Evolutionary conservation across 73 alveolate genomes (phyloP), one percentile per base, ranked within the genome.

Genomic region (Tetrahymena thermophila): DNA sequence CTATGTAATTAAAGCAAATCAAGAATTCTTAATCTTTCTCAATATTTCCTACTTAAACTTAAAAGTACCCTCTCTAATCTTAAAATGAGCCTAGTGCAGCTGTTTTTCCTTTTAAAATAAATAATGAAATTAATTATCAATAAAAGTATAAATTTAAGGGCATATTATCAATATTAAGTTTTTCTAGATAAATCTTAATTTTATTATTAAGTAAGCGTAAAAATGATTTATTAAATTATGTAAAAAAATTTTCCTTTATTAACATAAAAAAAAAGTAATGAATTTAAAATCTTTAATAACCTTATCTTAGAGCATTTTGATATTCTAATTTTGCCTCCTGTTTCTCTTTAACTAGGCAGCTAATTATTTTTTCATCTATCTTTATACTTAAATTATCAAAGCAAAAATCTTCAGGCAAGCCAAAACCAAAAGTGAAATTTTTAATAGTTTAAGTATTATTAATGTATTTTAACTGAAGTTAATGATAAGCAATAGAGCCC

Each of bases 21-120:
- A 84, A 37, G 15, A 95, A 94, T n/a, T 95, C 95, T 21, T 96
- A 34, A 38, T 85, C 34, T 25, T 97, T 95, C n/a, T 97, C 97
- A 34, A 97, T 35, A 83, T 96, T 96, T 21, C 98, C 98, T 1
- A 97, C 40, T 85, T 93, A 94, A 31, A 96, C 40, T 83, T 94
- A 93, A n/a, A 96, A 43, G 44, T 96, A 15, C 56, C 95, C 97
- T 93, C 93, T 96, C 43, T 37, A 31, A 43, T 94, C 96, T 35
- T 97, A 34, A 42, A 56, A 93, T 4, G 84, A 85, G 4, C 97
- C 96, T 7, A 94, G 34, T 28, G 96, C 97, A 9, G 97, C 98
- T 17, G 97, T 95, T 43, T 71, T 71, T 19, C 89, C 89, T 71
- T 28, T 13, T n/a, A 28, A 13, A 58, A 11, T 71, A n/a, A 10